These are phyloP conservation scores for Phlebiopsis flavidoalba DNA, from an alignment of 768 basidiomycete genomes.

Conservation along the genomic window DNA sequence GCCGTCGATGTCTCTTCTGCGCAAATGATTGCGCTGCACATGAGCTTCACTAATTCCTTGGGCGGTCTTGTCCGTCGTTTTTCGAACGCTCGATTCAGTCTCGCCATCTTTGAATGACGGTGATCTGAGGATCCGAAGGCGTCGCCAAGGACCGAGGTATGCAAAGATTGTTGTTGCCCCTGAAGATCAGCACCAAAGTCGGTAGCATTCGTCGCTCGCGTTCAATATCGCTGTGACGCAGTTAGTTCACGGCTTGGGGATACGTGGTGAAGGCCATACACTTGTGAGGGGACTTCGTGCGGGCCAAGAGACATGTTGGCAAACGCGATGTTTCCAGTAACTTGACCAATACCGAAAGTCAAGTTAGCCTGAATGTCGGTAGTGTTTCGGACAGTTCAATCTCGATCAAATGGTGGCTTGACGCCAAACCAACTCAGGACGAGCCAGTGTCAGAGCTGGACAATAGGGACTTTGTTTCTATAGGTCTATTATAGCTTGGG, in stretches of 20 bases:
- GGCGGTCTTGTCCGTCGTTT: too few species aligned
- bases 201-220: slow-evolving; percentile 24
- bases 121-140: slow-evolving; percentile 75
- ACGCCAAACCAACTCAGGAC: slow-evolving; percentile 31
- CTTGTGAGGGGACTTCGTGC: slow-evolving; percentile 49
- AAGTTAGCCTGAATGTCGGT: slow-evolving; percentile 27
- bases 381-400: slow-evolving; percentile 23
- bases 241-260: not conserved
- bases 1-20: slow-evolving; percentile 16
- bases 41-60: slow-evolving; percentile 17
- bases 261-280: slow-evolving; percentile 45
- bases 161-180: slow-evolving; percentile 58
- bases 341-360: slow-evolving; percentile 36
- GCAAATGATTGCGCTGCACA: slow-evolving; percentile 21
- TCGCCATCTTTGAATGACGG: slow-evolving; percentile 50
- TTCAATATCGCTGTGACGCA: slow-evolving; percentile 48
- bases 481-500: too few species aligned
- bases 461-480: too few species aligned
- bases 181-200: slow-evolving; percentile 61
- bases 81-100: slow-evolving; percentile 11
- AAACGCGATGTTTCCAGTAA: slow-evolving; percentile 31
- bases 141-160: slow-evolving; percentile 74
- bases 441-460: slow-evolving; percentile 32
- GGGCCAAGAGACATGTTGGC: slow-evolving; percentile 31
- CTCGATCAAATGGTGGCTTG: slow-evolving; percentile 6